Conservation (phyloP, 2,329 filamentous ascomycete species). For the Curvularia spicifera region DNA sequence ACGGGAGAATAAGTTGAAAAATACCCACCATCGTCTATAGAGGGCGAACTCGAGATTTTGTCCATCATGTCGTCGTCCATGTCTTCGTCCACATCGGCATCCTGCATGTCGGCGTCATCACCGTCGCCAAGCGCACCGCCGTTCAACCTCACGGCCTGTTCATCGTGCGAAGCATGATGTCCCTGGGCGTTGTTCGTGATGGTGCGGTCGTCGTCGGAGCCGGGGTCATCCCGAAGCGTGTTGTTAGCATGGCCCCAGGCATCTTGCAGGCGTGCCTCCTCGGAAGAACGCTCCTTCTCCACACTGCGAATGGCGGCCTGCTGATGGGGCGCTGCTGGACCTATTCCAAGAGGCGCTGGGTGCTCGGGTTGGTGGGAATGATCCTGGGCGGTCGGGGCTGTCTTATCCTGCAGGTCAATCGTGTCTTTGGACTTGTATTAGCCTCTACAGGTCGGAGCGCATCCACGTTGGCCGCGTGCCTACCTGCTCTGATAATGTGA, state of each 20-base stretch:
- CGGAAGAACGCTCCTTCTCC: conserved; percentile 72
- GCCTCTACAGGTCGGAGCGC: conserved; percentile 16
- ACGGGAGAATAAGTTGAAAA: conserved; percentile 49
- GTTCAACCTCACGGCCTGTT: conserved; percentile 43
- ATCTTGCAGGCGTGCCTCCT: conserved; percentile 71
- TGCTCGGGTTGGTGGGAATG: conserved; percentile 67
- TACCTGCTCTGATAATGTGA: conserved; percentile 63
- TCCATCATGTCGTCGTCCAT: conserved; percentile 96
- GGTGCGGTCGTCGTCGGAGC: conserved; percentile 65
- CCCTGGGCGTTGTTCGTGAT: conserved; percentile 27
- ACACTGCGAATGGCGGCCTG: conserved; percentile 82
- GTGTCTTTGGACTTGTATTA: conserved; percentile 69
- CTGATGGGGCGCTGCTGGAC: conserved; percentile 78
- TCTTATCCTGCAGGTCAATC: conserved; percentile 88
- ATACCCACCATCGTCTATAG: conserved; percentile 98
- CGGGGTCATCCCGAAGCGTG: conserved; percentile 53
- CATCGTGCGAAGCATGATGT: conserved; percentile 37
- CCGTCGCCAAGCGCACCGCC: conserved; percentile 45
- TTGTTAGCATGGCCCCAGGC: conserved; percentile 54
- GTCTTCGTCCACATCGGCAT: conserved; percentile 67
- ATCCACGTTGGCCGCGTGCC: conserved; percentile 17
- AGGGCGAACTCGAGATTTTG: conserved; percentile 97
- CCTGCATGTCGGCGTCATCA: conserved; percentile 63
- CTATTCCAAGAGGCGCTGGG: conserved; percentile 58
- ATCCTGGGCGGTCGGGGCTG: conserved; percentile 82